Base-by-base conservation (phyloP, 371 early-diverging fungal species). In the Mucor indicus region DNA sequence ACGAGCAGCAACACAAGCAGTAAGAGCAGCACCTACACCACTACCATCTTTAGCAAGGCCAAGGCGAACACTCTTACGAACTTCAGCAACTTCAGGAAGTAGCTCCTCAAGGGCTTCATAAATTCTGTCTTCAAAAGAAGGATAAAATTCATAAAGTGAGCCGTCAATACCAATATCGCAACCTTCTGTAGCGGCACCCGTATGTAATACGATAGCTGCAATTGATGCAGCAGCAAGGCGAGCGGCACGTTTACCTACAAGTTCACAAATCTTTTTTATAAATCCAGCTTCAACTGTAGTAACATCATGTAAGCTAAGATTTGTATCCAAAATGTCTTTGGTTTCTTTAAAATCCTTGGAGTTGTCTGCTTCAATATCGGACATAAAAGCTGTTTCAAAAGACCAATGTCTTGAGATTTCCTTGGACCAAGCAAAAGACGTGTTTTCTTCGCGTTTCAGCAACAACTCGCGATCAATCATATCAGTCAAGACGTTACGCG, bases 151-250 rank as follows among this genome's bases (percentile, higher is more conserved):
- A 59, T 88, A 98, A 50, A 98, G 74, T 24, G 87, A 85, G 6
- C 98, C 98, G 55, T 98, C 97, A 47, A 97, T 89, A 39, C 94
- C 97, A 39, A 97, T 85, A 13, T 90, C 87, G 38, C 80, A 77
- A 20, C 81, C 84, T 37, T 70, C 62, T 3, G 58, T 48, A 10
- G 72, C 64, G 15, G 73, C 32, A n/a, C 77, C 67, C 15, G 80
- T 69, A 57, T 83, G 87, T 22, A 77, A 73, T 30, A 94, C 82
- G 44, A 97, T 81, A 20, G 85, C 93, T 12, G 91, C 85, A 61
- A 96, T 79, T 2, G 88, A 89, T 7, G 86, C 83, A 15, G 92
- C 92, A 44, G 87, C 75, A 35, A 98, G 75, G 41, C 92, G 81
- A 17, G 95, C 96, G 13, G 97, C 87, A 36, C 97, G 88, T 31